phyloP scores from a whole-genome alignment of 805 yeast genomes.

The Torulaspora quercuum region DNA sequence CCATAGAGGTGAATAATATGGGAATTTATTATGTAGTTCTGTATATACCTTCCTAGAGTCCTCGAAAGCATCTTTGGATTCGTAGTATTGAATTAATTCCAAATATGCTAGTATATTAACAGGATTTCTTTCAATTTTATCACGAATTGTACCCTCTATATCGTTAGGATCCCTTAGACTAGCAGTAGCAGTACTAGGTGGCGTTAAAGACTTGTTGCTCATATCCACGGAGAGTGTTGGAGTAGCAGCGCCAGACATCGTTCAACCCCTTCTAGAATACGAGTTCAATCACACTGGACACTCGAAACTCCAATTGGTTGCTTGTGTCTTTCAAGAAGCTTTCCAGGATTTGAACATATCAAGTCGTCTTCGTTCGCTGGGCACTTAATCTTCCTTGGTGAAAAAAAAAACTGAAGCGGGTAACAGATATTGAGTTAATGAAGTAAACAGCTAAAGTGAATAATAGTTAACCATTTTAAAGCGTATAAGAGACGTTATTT shows the following conservation, averaged over 20 bases:
- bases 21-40: constrained; percentile 59
- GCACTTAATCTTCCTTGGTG: too few relatives aligned
- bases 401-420: constrained; percentile 5
- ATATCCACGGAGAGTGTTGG: constrained; percentile 14
- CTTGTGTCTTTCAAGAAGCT: too few relatives aligned
- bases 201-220: constrained; percentile 13
- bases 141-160: constrained; percentile 57
- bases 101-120: constrained; percentile 56
- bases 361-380: too few relatives aligned
- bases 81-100: constrained; percentile 47
- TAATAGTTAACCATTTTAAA: too few relatives aligned
- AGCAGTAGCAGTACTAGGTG: constrained; percentile 7
- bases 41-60: constrained; percentile 58
- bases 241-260: constrained; percentile 17
- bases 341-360: too few relatives aligned
- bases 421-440: not conserved
- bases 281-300: too few relatives aligned
- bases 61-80: constrained; percentile 54
- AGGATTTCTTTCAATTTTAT: constrained; percentile 49
- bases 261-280: not conserved
- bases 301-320: too few relatives aligned
- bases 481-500: too few relatives aligned
- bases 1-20: constrained; percentile 73
- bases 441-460: not conserved
- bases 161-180: constrained; percentile 35